A percentile compares a stretch with the other conserved stretches of the same genome.
phyloP scores from a whole-genome alignment of 208 protist species.

The Wallacemonas sp. region DNA sequence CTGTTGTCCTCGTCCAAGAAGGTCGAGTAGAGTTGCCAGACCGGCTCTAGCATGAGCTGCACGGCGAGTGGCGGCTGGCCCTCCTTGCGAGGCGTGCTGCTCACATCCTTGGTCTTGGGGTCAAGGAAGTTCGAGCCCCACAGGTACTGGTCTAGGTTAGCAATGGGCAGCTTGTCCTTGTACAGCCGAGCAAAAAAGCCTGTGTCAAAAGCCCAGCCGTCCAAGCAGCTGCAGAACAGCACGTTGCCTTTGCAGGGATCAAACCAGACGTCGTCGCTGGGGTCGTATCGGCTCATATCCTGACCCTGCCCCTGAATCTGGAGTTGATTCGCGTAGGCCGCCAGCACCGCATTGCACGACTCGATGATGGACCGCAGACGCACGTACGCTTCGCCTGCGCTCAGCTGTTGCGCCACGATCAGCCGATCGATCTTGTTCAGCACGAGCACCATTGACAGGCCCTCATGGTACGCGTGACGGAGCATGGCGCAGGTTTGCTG shows the following conservation, averaged over 20 bases:
- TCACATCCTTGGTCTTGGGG: conserved; percentile 92
- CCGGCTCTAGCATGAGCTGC: conserved; percentile 95
- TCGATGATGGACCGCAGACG: conserved; percentile 94
- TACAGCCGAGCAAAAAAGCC: conserved; percentile 92
- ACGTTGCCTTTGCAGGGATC: conserved; percentile 96
- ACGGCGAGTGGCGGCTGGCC: conserved; percentile 93
- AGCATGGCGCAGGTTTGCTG: conserved; percentile 95
- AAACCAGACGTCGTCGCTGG: conserved; percentile 94
- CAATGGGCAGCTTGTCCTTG: conserved; percentile 81
- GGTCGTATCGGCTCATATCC: conserved; percentile 76
- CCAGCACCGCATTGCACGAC: conserved; percentile 90
- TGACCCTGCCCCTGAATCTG: conserved; percentile 81
- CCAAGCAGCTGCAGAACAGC: conserved; percentile 95
- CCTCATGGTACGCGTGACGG: conserved; percentile 94
- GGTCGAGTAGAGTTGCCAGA: conserved; percentile 95
- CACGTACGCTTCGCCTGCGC: conserved; percentile 89
- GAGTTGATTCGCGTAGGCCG: conserved; percentile 79
- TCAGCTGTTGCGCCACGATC: conserved; percentile 93
- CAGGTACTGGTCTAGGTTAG: conserved; percentile 79
- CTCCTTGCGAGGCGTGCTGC: conserved; percentile 50
- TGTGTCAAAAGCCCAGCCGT: conserved; percentile 92
- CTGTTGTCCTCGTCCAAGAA: conserved; percentile 67
- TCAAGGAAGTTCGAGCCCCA: conserved; percentile 98
- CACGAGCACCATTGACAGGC: conserved; percentile 95
- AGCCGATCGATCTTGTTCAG: conserved; percentile 99